Conservation (phyloP, 495 filamentous ascomycete species). For the Polyplosphaeria fusca region DNA sequence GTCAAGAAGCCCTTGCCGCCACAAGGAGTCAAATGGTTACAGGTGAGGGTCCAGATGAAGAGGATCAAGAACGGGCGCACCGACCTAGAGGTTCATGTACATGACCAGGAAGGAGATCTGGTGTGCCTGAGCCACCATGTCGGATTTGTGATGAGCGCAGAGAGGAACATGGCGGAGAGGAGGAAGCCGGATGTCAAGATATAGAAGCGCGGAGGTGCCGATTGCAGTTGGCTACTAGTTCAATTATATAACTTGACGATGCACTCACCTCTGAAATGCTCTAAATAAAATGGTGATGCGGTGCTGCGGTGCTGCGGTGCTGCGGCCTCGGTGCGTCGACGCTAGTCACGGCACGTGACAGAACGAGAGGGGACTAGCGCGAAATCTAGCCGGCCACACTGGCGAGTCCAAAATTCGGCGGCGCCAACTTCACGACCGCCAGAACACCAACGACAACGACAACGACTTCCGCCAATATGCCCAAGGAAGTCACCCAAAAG, state of each 20-base stretch:
- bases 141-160: slow-evolving; percentile 35
- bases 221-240: too few relatives aligned
- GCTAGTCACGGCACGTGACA: too few relatives aligned
- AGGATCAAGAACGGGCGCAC: slow-evolving; percentile 47
- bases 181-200: slow-evolving; percentile 33
- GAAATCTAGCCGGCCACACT: neutral
- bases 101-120: slow-evolving; percentile 42
- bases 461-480: slow-evolving; percentile 29
- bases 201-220: too few relatives aligned
- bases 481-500: slow-evolving; percentile 30
- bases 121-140: slow-evolving; percentile 45
- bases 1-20: slow-evolving; percentile 47
- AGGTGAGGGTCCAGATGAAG: slow-evolving; percentile 42
- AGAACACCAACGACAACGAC: slow-evolving; percentile 23
- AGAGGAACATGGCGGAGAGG: slow-evolving; percentile 39
- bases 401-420: slow-evolving; percentile 19
- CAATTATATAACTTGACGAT: neutral
- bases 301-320: too few relatives aligned
- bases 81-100: slow-evolving; percentile 42
- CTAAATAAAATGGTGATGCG: too few relatives aligned
- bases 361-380: neutral
- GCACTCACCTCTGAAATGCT: neutral
- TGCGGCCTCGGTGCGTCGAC: too few relatives aligned
- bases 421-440: too few relatives aligned
- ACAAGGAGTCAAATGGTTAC: slow-evolving; percentile 46